Evolutionary conservation across 495 filamentous ascomycete genomes (phyloP).

Genomic region (Neurospora sp.): DNA sequence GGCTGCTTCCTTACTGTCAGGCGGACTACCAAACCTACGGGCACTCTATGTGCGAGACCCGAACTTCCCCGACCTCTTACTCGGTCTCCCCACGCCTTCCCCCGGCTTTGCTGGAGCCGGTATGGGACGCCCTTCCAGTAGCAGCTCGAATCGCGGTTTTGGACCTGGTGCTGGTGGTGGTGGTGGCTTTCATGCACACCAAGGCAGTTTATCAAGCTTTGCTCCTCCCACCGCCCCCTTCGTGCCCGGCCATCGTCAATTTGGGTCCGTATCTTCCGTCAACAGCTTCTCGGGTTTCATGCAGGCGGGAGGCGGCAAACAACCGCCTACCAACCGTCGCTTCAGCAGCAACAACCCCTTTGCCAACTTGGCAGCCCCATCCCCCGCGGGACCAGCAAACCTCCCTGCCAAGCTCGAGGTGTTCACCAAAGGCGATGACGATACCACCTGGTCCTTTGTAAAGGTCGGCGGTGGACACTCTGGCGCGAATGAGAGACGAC

Average conservation of each 20-base stretch:
- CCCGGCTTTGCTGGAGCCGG: slow-evolving; percentile 36
- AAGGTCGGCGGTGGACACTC: slow-evolving; percentile 20
- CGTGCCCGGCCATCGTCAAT: slow-evolving; percentile 9
- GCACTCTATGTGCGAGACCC: slow-evolving; percentile 79
- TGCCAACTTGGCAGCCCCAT: slow-evolving; percentile 24
- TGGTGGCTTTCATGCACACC: slow-evolving; percentile 14
- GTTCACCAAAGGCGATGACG: slow-evolving; percentile 77
- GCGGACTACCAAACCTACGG: slow-evolving; percentile 58
- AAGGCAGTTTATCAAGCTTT: slow-evolving; percentile 6
- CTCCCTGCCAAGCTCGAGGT: slow-evolving; percentile 62
- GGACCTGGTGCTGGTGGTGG: neutral
- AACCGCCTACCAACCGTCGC: slow-evolving; percentile 15
- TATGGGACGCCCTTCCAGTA: slow-evolving; percentile 28
- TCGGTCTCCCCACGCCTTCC: slow-evolving; percentile 57
- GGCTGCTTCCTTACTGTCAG: slow-evolving; percentile 66
- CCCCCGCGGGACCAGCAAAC: slow-evolving; percentile 15
- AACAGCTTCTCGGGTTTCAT: neutral
- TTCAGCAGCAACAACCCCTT: slow-evolving; percentile 47
- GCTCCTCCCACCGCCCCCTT: neutral
- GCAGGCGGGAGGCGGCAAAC: neutral
- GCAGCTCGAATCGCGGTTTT: slow-evolving; percentile 11
- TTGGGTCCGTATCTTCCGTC: slow-evolving; percentile 10
- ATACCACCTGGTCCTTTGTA: slow-evolving; percentile 69
- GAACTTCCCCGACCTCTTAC: slow-evolving; percentile 57
- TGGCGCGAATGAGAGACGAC: slow-evolving; percentile 22